phyloP scores from a whole-genome alignment of 2,329 filamentous ascomycete species.

The Phialophora tarda region DNA sequence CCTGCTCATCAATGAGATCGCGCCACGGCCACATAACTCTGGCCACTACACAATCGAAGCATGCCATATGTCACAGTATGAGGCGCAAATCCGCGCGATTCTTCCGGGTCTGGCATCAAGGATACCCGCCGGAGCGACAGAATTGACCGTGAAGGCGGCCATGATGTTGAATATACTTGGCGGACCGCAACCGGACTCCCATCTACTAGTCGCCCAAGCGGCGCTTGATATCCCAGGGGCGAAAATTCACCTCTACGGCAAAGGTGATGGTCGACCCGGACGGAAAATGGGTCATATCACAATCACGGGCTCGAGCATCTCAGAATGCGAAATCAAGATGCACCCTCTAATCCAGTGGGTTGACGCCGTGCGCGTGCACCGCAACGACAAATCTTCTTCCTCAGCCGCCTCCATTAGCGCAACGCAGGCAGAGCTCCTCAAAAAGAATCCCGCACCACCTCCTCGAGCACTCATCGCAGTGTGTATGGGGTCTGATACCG shows the following conservation, averaged over 20 bases:
- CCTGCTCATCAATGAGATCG: conserved; percentile 85
- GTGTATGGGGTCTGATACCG: conserved; percentile 56
- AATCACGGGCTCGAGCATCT: conserved; percentile 71
- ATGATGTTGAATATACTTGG: conserved; percentile 64
- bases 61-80: conserved; percentile 87
- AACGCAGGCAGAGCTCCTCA: conserved; percentile 29
- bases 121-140: conserved; percentile 58
- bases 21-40: conserved; percentile 84
- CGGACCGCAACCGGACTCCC: conserved; percentile 63
- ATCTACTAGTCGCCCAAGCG: conserved; percentile 64
- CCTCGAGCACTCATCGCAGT: conserved; percentile 49
- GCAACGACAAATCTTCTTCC: conserved; percentile 47
- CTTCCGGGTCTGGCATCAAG: conserved; percentile 63
- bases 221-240: conserved; percentile 65
- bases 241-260: conserved; percentile 87
- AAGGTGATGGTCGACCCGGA: conserved; percentile 78
- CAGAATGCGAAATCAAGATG: conserved; percentile 69
- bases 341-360: conserved; percentile 75
- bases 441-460: conserved; percentile 33
- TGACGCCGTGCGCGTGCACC: conserved; percentile 78
- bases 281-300: conserved; percentile 97
- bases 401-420: conserved; percentile 28
- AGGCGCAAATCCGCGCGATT: conserved; percentile 85
- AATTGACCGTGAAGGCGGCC: conserved; percentile 53
- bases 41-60: conserved; percentile 96